phyloP scores from a whole-genome alignment of 495 filamentous ascomycete genomes.

The Aspergillus olivimuriae region DNA sequence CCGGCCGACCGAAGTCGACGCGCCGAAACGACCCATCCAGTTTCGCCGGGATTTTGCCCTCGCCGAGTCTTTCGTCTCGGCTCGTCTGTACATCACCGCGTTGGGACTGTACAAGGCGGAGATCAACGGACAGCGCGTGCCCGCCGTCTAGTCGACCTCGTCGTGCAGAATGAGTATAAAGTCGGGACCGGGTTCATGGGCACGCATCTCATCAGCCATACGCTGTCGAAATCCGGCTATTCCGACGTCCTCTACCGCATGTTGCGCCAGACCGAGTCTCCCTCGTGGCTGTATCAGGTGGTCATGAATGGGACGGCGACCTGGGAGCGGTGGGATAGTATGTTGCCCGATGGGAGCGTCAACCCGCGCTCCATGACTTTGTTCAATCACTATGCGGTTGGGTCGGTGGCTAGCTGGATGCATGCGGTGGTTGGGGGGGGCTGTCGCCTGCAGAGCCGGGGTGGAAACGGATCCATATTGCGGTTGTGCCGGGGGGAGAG shows the following conservation, averaged over 20 bases:
- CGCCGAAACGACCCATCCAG: slow-evolving; percentile 2
- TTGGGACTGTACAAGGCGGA: slow-evolving; percentile 37
- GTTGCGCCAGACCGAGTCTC: slow-evolving; percentile 30
- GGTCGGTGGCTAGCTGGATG: slow-evolving; percentile 32
- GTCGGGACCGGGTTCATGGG: slow-evolving; percentile 51
- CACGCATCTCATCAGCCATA: slow-evolving; percentile 42
- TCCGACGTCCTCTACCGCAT: slow-evolving; percentile 27
- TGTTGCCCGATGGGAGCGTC: slow-evolving; percentile 41
- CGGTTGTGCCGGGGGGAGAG: slow-evolving; percentile 5
- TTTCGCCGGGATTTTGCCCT: slow-evolving; percentile 2
- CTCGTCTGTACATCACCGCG: slow-evolving; percentile 38
- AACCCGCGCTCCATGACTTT: slow-evolving; percentile 50
- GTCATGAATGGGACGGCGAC: slow-evolving; percentile 46
- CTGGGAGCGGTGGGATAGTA: slow-evolving; percentile 53
- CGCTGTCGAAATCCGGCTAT: slow-evolving; percentile 31
- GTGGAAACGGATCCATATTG: slow-evolving; percentile 8
- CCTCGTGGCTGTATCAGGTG: slow-evolving; percentile 48
- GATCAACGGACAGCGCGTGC: slow-evolving; percentile 32
- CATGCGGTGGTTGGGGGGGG: slow-evolving; percentile 21
- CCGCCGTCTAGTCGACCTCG: background rate
- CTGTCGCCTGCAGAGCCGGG: slow-evolving; percentile 8
- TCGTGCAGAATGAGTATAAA: slow-evolving; percentile 9
- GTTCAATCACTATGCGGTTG: slow-evolving; percentile 49
- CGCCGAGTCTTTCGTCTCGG: slow-evolving; percentile 1
- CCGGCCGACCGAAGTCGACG: slow-evolving; percentile 1